phyloP scores from a whole-genome alignment of 148 eudicot genomes.

The Camellia japonica region DNA sequence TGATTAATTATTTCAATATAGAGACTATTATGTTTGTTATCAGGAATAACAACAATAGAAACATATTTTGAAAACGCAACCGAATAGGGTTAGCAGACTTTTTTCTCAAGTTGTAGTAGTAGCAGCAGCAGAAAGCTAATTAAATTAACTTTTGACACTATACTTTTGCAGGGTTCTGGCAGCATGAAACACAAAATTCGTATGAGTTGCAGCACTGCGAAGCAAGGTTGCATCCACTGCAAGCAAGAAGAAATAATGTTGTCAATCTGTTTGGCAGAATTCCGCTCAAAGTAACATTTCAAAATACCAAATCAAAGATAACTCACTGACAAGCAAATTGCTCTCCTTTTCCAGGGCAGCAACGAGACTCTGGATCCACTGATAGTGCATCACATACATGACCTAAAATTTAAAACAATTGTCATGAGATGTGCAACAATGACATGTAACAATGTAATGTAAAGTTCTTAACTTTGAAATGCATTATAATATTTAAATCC shows the following conservation, averaged over 20 bases:
- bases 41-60: too few species aligned
- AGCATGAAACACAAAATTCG: slow-evolving; percentile 95
- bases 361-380: slow-evolving; percentile 69
- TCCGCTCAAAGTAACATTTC: slow-evolving; percentile 6
- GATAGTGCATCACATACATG: slow-evolving; percentile 88
- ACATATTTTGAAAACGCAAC: too few species aligned
- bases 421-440: slow-evolving; percentile 16
- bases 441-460: background rate
- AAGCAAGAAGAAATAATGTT: slow-evolving; percentile 20
- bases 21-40: too few species aligned
- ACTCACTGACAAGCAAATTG: slow-evolving; percentile 98
- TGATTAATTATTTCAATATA: too few species aligned
- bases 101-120: too few species aligned
- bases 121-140: background rate
- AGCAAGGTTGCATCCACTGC: slow-evolving; percentile 86
- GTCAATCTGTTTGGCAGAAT: slow-evolving; percentile 16
- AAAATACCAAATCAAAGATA: slow-evolving; percentile 29
- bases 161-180: slow-evolving; percentile 81
- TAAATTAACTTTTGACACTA: background rate
- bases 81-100: too few species aligned
- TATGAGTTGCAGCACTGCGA: slow-evolving; percentile 94
- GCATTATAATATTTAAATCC: background rate
- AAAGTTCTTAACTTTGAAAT: background rate
- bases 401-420: slow-evolving; percentile 42
- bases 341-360: slow-evolving; percentile 73